A percentile compares a stretch with the other conserved stretches of the same genome.
phyloP scores from a whole-genome alignment of 1,284 basidiomycete genomes.

The Phlebopus sp. region DNA sequence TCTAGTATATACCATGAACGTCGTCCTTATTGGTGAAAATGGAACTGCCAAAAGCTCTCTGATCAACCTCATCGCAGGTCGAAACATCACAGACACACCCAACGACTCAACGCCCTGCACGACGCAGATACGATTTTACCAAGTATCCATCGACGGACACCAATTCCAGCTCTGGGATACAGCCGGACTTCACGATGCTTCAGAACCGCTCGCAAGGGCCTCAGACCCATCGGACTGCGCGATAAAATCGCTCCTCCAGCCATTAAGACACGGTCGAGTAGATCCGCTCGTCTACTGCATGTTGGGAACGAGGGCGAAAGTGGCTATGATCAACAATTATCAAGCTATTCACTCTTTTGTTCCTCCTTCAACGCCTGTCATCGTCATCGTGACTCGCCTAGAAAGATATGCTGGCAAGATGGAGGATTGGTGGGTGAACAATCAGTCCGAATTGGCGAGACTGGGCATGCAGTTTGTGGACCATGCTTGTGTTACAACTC shows the following conservation, averaged over 20 bases:
- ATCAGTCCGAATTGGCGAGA: slow-evolving; percentile 12
- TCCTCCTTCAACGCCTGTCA: slow-evolving; percentile 16
- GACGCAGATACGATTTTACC: slow-evolving; percentile 8
- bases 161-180: slow-evolving; percentile 19
- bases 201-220: background rate
- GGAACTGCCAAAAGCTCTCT: slow-evolving; percentile 25
- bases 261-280: slow-evolving; percentile 12
- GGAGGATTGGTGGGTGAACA: slow-evolving; percentile 29
- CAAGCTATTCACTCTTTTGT: slow-evolving; percentile 12
- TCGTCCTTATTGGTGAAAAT: slow-evolving; percentile 21
- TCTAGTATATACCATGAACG: slow-evolving; percentile 13
- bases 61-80: slow-evolving; percentile 19
- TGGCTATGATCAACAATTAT: slow-evolving; percentile 18
- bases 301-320: slow-evolving; percentile 15
- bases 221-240: slow-evolving; percentile 4
- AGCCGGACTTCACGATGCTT: slow-evolving; percentile 17
- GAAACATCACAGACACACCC: slow-evolving; percentile 14
- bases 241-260: slow-evolving; percentile 8
- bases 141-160: slow-evolving; percentile 10
- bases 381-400: slow-evolving; percentile 22
- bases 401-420: slow-evolving; percentile 23
- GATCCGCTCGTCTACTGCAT: slow-evolving; percentile 25
- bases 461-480: slow-evolving; percentile 19
- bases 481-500: slow-evolving; percentile 24
- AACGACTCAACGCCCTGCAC: slow-evolving; percentile 20